A percentile compares a stretch with the other conserved stretches of the same genome.
These are phyloP conservation scores for Syzygium grande DNA, from an alignment of 345 rosid species.

Conservation along the genomic window DNA sequence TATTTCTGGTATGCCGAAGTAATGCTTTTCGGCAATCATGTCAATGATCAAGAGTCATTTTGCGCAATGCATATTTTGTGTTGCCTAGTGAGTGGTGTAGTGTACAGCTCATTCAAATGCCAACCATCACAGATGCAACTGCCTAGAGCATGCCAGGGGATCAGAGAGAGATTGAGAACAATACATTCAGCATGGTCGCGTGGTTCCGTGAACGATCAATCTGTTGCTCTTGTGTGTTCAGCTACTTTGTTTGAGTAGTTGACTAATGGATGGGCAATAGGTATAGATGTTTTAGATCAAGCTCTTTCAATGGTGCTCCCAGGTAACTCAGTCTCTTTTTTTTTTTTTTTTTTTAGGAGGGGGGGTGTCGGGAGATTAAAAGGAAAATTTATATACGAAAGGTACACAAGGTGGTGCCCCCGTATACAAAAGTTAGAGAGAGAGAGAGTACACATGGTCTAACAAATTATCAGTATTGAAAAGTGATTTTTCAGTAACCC, in stretches of 20 bases:
- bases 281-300: slow-evolving; percentile 54
- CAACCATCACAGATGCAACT: slow-evolving; percentile 72
- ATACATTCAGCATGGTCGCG: slow-evolving; percentile 57
- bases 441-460: no score
- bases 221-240: slow-evolving; percentile 65
- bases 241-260: slow-evolving; percentile 87
- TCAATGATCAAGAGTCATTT: slow-evolving; percentile 28
- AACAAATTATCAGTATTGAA: neutral
- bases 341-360: neutral
- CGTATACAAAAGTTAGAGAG: neutral
- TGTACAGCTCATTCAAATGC: slow-evolving; percentile 50
- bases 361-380: no score
- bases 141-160: slow-evolving; percentile 79
- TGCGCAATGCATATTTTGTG: slow-evolving; percentile 70
- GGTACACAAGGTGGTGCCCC: neutral
- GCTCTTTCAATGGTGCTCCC: slow-evolving; percentile 79
- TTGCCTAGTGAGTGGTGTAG: slow-evolving; percentile 67
- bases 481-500: neutral
- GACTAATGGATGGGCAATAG: slow-evolving; percentile 54
- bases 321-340: slow-evolving; percentile 24
- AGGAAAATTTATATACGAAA: neutral
- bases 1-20: slow-evolving; percentile 87
- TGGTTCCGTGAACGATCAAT: slow-evolving; percentile 62
- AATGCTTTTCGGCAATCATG: slow-evolving; percentile 39
- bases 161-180: slow-evolving; percentile 52